These are phyloP conservation scores for Piper longum DNA, from an alignment of 164 flowering plant genomes.

Conservation along the genomic window DNA sequence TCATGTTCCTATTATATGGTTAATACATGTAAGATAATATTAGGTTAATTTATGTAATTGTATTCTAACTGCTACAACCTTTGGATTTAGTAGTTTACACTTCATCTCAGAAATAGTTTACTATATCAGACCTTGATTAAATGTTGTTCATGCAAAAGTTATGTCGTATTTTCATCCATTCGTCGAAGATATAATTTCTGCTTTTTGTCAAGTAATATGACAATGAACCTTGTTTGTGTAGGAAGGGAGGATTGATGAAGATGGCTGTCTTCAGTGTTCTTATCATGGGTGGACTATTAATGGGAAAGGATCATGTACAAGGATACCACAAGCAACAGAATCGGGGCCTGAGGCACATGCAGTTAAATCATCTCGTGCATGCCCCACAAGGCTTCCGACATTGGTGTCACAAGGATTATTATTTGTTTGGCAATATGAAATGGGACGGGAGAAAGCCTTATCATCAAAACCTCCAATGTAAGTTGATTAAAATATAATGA, in stretches of 20 bases:
- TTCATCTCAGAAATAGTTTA: too few relatives aligned
- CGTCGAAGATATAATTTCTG: too few relatives aligned
- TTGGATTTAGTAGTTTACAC: too few relatives aligned
- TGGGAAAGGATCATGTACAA: constrained; percentile 60
- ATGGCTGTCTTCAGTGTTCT: constrained; percentile 81
- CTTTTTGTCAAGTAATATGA: background rate
- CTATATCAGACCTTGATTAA: too few relatives aligned
- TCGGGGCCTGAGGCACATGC: constrained; percentile 91
- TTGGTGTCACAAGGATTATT: constrained; percentile 91
- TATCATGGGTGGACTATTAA: constrained; percentile 94
- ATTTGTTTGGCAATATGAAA: constrained; percentile 98
- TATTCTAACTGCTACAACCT: too few relatives aligned
- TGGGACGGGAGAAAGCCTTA: constrained; percentile 76
- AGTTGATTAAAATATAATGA: background rate
- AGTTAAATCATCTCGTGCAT: constrained; percentile 61
- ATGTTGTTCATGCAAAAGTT: too few relatives aligned
- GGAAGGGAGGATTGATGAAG: constrained; percentile 94
- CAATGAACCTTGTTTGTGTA: constrained; percentile 6
- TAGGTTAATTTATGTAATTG: too few relatives aligned
- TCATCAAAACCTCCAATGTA: constrained; percentile 69
- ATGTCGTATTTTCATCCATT: too few relatives aligned
- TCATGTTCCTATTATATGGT: too few relatives aligned
- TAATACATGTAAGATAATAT: too few relatives aligned
- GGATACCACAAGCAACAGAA: constrained; percentile 70
- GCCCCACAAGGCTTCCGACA: constrained; percentile 68